Evolutionary conservation across 805 yeast species (phyloP).

Genomic region (Brettanomyces sp.): DNA sequence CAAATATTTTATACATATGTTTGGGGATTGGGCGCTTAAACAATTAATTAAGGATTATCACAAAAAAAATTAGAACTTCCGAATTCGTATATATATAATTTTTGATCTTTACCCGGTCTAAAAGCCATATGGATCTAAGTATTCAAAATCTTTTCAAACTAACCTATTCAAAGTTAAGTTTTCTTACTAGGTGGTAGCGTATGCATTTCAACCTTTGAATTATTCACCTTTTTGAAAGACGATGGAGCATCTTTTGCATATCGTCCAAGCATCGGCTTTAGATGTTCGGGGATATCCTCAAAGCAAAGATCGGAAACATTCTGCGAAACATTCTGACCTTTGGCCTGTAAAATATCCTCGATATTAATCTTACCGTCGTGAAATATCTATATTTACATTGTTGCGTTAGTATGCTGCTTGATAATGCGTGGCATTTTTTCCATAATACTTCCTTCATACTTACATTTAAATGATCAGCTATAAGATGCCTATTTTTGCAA

Average conservation of each 20-base stretch:
- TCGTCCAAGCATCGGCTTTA: constrained; percentile 39
- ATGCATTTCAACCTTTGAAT: neutral
- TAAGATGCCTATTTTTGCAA: constrained; percentile 78
- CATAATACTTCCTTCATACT: constrained; percentile 8
- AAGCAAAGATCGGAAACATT: constrained; percentile 61
- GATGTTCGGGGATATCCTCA: constrained; percentile 54
- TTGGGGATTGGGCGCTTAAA: no score
- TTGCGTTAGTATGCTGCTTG: no score
- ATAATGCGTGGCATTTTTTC: neutral
- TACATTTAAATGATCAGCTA: constrained; percentile 74
- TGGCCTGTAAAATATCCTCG: constrained; percentile 64
- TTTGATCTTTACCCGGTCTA: no score
- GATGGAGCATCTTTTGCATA: constrained; percentile 62
- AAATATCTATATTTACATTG: constrained; percentile 42
- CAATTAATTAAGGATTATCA: no score
- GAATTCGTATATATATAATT: no score
- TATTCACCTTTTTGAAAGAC: constrained; percentile 16
- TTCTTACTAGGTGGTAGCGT: neutral
- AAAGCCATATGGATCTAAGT: no score
- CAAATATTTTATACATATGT: no score
- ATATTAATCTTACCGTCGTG: constrained; percentile 70
- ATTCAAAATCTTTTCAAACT: no score
- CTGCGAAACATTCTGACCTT: constrained; percentile 67
- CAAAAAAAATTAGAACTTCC: no score
- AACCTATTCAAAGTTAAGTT: neutral